These are phyloP conservation scores for Xylaria arbuscula DNA, from an alignment of 2,329 filamentous ascomycete species.

Conservation along the genomic window DNA sequence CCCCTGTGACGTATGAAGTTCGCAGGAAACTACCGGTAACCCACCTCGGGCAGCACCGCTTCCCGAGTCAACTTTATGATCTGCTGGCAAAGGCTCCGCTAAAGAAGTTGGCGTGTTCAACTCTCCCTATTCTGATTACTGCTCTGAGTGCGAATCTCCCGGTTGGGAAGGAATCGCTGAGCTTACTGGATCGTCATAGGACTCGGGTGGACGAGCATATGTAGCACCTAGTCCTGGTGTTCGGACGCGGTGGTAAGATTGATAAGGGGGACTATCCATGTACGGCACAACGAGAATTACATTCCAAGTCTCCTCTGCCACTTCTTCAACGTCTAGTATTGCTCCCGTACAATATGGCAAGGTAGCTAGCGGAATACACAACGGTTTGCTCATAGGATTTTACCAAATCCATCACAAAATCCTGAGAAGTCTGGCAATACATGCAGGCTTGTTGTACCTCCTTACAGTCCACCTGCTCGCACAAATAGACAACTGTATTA, in stretches of 20 bases:
- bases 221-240: too few species aligned
- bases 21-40: neutral
- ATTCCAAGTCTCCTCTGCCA: neutral
- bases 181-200: conserved; percentile 28
- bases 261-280: neutral
- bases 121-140: conserved; percentile 10
- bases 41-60: conserved; percentile 9
- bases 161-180: conserved; percentile 17
- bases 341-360: neutral
- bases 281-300: neutral
- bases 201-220: conserved; percentile 4
- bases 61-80: conserved; percentile 28
- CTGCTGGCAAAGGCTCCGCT: conserved; percentile 9
- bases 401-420: neutral
- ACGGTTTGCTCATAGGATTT: neutral
- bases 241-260: neutral
- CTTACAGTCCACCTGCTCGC: neutral
- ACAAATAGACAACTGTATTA: neutral
- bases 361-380: neutral
- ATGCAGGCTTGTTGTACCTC: too few species aligned
- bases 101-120: neutral
- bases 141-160: neutral
- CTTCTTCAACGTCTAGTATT: neutral
- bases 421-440: neutral
- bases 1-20: conserved; percentile 31